Base-by-base conservation (phyloP, 345 rosid genomes). In the Gossypium raimondii region DNA sequence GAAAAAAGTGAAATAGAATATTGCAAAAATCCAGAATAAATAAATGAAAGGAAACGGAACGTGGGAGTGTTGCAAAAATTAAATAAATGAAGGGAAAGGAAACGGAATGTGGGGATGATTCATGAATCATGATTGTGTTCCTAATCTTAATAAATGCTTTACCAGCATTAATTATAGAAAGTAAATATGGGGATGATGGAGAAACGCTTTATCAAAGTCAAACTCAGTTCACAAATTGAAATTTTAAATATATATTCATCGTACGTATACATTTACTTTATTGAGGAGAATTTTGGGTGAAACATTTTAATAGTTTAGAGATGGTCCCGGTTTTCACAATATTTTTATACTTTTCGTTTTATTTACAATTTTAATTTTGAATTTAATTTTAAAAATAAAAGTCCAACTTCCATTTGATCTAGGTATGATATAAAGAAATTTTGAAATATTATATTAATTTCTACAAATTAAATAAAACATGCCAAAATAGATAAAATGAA, bases 121-220 rank as follows among this genome's bases (percentile, higher is more conserved):
- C 57, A 63, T 34, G 53, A 72, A 52, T 43, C 34, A 34, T 64
- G 76, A 74, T 64, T 61, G 55, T 6, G 75, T 56, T 34, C 9
- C 57, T 63, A 72, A 76, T 81, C 67, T 72, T 50, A 63, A 34
- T 75, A 73, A 70, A 76, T 72, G 51, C 72, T 80, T 58, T 65
- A 72, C 64, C 62, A 56, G 27, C 76, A 69, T 73, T 70, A 70
- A 75, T 76, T 75, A 81, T 67, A 50, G 50, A 80, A 74, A 74
- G 83, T 56, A 72, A 67, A 55, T 55, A 64, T 59, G 75, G 56
- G 44, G 61, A 73, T 73, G 62, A 77, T 82, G 68, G 59, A 8
- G 34, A 0, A 27, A 11, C 45, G 58, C 77, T 80, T 80, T 63
- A 8, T 52, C 48, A 17, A 77, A 81, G 85, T 80, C 83, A 82